Evolutionary conservation across 352 stramenopile genomes (phyloP).

Genomic region (Pythium volutum): DNA sequence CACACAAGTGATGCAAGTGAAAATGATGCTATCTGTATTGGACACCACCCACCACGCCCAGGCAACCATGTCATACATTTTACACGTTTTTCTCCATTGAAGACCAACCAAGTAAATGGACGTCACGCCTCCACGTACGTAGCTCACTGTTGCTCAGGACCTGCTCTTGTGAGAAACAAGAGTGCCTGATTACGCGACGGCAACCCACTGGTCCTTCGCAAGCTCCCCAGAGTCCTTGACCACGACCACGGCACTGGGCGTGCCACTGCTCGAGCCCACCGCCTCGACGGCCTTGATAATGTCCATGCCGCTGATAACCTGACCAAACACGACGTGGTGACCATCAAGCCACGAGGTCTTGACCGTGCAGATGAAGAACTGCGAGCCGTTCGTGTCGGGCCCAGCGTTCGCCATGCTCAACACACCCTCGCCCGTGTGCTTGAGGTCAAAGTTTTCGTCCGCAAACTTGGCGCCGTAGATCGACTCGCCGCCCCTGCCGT

Average conservation of each 20-base stretch:
- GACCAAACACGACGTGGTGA: conserved; percentile 94
- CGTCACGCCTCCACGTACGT: background rate
- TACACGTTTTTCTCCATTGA: background rate
- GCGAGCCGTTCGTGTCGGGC: conserved; percentile 93
- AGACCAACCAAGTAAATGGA: background rate
- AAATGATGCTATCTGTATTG: too few species aligned
- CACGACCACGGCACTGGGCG: conserved; percentile 88
- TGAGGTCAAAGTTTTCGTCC: conserved; percentile 89
- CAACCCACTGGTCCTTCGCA: conserved; percentile 44
- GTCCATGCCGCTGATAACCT: conserved; percentile 95
- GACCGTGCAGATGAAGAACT: conserved; percentile 98
- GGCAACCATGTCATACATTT: background rate
- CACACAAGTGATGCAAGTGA: too few species aligned
- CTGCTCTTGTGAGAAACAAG: background rate
- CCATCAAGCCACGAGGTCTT: conserved; percentile 90
- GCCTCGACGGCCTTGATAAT: conserved; percentile 96
- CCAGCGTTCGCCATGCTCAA: conserved; percentile 87
- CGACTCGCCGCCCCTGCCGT: conserved; percentile 71
- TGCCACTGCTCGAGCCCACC: conserved; percentile 86
- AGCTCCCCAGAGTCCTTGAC: conserved; percentile 96
- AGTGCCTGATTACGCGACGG: conserved; percentile 33
- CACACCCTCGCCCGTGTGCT: conserved; percentile 67
- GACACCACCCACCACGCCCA: too few species aligned
- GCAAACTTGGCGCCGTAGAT: conserved; percentile 82
- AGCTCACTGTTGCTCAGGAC: background rate